Percentiles rank a stretch among this genome's conserved stretches.
Conservation (phyloP, 1,284 basidiomycete species). For the Mrakiaceae sp. region DNA sequence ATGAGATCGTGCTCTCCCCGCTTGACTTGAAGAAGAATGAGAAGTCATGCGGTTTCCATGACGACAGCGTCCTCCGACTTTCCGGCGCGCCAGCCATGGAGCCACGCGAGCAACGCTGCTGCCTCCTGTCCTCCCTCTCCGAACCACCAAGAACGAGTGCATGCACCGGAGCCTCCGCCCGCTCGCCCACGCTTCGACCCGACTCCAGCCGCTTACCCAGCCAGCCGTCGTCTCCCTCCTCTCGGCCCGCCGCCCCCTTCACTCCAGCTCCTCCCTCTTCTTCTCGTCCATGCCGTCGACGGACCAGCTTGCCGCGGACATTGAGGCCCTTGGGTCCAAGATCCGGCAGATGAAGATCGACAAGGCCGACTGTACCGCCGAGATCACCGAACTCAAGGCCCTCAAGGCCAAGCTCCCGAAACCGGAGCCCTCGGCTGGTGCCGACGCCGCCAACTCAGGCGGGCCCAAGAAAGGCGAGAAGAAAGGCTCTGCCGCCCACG, state of each 20-base stretch:
- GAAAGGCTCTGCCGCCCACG: slow-evolving; percentile 9
- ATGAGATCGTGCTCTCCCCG: too few relatives aligned
- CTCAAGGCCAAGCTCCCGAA: slow-evolving; percentile 27
- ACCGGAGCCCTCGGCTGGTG: not conserved
- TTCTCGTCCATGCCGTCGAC: not conserved
- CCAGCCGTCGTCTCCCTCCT: not conserved
- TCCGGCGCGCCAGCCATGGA: too few relatives aligned
- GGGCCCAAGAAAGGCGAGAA: slow-evolving; percentile 25
- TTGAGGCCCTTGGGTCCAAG: slow-evolving; percentile 29
- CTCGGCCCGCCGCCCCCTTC: not conserved
- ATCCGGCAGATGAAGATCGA: slow-evolving; percentile 34
- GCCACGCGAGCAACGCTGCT: too few relatives aligned
- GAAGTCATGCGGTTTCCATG: too few relatives aligned
- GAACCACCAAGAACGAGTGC: not conserved
- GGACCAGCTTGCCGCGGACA: slow-evolving; percentile 15
- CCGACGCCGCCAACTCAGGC: not conserved
- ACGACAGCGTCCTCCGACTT: too few relatives aligned
- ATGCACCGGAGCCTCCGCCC: not conserved
- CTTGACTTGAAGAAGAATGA: too few relatives aligned
- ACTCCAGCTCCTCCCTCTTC: not conserved
- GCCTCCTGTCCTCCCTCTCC: too few relatives aligned
- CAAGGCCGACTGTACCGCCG: slow-evolving; percentile 31
- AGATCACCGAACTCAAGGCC: slow-evolving; percentile 33
- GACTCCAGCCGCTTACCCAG: not conserved
- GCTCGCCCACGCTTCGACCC: not conserved